Conservation (phyloP, 306 rosid genomes). For the Vigna hirtella region DNA sequence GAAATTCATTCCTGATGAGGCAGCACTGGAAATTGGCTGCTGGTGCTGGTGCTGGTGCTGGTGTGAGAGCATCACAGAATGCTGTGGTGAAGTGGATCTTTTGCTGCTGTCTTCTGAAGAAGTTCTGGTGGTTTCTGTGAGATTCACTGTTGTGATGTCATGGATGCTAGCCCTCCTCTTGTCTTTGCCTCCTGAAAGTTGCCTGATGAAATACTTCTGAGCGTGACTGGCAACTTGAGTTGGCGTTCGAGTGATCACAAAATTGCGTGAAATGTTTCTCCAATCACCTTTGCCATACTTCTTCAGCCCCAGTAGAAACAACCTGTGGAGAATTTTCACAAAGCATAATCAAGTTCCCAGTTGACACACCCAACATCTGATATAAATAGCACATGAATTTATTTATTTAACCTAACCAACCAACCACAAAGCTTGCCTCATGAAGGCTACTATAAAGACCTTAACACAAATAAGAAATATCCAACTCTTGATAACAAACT, state of each 20-base stretch:
- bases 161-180: slow-evolving; percentile 96
- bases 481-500: slow-evolving; percentile 13
- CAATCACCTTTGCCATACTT: slow-evolving; percentile 95
- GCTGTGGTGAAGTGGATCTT: slow-evolving; percentile 58
- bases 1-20: slow-evolving; percentile 50
- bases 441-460: neutral
- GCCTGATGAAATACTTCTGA: slow-evolving; percentile 92
- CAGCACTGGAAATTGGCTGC: slow-evolving; percentile 40
- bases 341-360: slow-evolving; percentile 28
- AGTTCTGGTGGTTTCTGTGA: slow-evolving; percentile 57
- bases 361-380: neutral
- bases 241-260: slow-evolving; percentile 77
- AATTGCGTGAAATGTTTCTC: slow-evolving; percentile 90
- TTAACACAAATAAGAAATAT: slow-evolving; percentile 26
- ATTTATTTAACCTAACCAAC: slow-evolving; percentile 16
- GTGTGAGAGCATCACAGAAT: slow-evolving; percentile 44
- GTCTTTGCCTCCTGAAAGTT: slow-evolving; percentile 84
- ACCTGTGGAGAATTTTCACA: slow-evolving; percentile 51
- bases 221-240: slow-evolving; percentile 99
- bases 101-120: slow-evolving; percentile 57
- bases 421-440: slow-evolving; percentile 6
- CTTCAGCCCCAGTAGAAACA: slow-evolving; percentile 84
- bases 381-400: neutral
- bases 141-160: slow-evolving; percentile 91
- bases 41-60: slow-evolving; percentile 7